Base-by-base conservation (phyloP, 139 green algal species). In the Chlamydomonas sp. region DNA sequence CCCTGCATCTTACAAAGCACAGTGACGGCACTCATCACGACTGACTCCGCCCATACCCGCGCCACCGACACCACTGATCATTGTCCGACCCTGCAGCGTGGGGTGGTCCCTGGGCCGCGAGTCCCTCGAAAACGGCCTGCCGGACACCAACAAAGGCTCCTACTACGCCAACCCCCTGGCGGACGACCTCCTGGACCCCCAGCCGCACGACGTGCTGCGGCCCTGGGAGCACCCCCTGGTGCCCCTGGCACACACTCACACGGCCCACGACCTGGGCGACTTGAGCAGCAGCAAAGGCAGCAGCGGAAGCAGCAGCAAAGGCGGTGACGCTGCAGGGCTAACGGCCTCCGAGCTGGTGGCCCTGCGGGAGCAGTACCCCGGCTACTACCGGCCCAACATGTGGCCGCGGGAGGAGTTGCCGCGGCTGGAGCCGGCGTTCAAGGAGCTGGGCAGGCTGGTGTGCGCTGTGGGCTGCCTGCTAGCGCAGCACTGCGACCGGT, bases 141-240 rank as follows among this genome's bases (percentile, higher is more conserved):
- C 82, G 2, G 93, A 94, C 86, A 88, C 77, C 63, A 62, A 90
- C 74, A 96, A 96, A 85, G 92, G 92, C 76, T 92, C 78, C 63
- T 97, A 87, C 81, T 97, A 97, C 62, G 95, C 93, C 77, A 97
- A 97, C 89, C 95, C 95, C 2, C 15, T 89, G 1, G 59, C 72
- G 2, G 89, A 90, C 79, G 76, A 88, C 8, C 84, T 77, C 49
- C 73, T 86, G 4, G 31, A 8, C 5, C 81, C 59, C 0, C 1
- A 3, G 14, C 58, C 57, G 10, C 7, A 49, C 18, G 81, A 86
- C 15, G 6, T 6, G 80, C 49, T 78, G 64, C 57, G 63, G 66
- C 80, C 80, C 15, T 85, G 79, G 79, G 6, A 49, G 61, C 62
- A 66, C 9, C 0, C 12, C 8, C 63, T 31, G n/a, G 12, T 63